A percentile compares a stretch with the other conserved stretches of the same genome.
phyloP scores from a whole-genome alignment of 768 basidiomycete genomes.

The Galerina marginata region DNA sequence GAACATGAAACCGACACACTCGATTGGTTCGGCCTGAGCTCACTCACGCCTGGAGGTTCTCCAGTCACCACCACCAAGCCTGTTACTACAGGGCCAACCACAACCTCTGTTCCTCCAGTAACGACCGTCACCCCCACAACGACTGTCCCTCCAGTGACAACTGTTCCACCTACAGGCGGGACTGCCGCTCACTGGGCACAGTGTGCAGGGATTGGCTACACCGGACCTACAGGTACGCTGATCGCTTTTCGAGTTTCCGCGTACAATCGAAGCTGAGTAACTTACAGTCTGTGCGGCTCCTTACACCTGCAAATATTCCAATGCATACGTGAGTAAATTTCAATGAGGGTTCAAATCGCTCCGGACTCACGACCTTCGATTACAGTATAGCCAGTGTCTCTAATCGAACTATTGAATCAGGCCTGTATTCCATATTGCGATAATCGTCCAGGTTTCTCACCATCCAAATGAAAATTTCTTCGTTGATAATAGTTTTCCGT shows the following conservation, averaged over 20 bases:
- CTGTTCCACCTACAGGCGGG: constrained; percentile 20
- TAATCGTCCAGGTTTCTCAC: no score
- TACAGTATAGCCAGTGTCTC: constrained; percentile 17
- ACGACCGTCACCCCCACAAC: no score
- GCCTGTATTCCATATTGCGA: no score
- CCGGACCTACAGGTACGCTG: constrained; percentile 21
- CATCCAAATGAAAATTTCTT: no score
- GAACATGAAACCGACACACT: constrained; percentile 52
- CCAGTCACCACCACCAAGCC: constrained; percentile 8
- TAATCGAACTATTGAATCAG: no score
- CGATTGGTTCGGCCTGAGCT: constrained; percentile 52
- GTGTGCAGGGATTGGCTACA: constrained; percentile 30
- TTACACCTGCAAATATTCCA: constrained; percentile 21
- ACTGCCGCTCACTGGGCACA: constrained; percentile 30
- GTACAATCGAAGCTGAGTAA: neutral
- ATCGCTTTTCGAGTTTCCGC: neutral
- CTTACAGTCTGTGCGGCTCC: constrained; percentile 19
- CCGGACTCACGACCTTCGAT: neutral
- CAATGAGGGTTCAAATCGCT: no score
- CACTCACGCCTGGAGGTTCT: constrained; percentile 18
- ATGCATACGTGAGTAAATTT: constrained; percentile 23
- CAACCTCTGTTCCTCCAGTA: constrained; percentile 12
- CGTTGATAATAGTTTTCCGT: no score
- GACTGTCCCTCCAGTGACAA: no score
- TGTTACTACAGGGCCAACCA: constrained; percentile 3